phyloP scores from a whole-genome alignment of 768 basidiomycete species.

The Gymnopilus dilepis region DNA sequence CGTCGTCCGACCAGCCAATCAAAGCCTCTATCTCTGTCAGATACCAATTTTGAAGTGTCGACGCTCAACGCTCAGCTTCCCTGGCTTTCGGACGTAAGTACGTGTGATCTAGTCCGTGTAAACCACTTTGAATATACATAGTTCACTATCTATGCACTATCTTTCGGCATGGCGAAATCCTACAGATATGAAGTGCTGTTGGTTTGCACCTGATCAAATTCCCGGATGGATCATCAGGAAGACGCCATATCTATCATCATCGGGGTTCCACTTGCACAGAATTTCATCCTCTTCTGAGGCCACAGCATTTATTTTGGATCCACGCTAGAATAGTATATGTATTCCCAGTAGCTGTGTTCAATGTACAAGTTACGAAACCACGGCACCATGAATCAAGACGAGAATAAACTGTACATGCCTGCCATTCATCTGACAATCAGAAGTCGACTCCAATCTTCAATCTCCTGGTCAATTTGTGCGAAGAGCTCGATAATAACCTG shows the following conservation, averaged over 20 bases:
- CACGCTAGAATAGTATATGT: background rate
- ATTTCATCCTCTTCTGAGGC: background rate
- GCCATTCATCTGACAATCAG: background rate
- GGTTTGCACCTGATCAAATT: conserved; percentile 11
- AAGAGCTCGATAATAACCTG: conserved; percentile 38
- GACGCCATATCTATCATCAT: background rate
- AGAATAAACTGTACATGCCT: conserved; percentile 5
- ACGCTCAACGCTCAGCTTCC: background rate
- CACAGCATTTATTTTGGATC: background rate
- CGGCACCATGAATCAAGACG: conserved; percentile 11
- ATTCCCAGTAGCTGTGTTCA: background rate
- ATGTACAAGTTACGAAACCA: background rate
- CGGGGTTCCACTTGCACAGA: conserved; percentile 1
- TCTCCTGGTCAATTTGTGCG: conserved; percentile 38
- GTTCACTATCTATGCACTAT: no score
- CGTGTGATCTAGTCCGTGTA: background rate
- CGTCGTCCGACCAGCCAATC: conserved; percentile 24
- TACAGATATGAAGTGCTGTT: no score
- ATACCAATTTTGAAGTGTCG: background rate
- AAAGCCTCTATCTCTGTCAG: conserved; percentile 14
- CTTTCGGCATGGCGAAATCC: background rate
- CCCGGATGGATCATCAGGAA: conserved; percentile 5
- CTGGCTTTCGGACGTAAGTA: background rate
- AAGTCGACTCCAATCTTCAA: conserved; percentile 35
- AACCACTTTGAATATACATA: background rate